Evolutionary conservation across 768 basidiomycete species (phyloP).

Genomic region (Kondoa subrosea): DNA sequence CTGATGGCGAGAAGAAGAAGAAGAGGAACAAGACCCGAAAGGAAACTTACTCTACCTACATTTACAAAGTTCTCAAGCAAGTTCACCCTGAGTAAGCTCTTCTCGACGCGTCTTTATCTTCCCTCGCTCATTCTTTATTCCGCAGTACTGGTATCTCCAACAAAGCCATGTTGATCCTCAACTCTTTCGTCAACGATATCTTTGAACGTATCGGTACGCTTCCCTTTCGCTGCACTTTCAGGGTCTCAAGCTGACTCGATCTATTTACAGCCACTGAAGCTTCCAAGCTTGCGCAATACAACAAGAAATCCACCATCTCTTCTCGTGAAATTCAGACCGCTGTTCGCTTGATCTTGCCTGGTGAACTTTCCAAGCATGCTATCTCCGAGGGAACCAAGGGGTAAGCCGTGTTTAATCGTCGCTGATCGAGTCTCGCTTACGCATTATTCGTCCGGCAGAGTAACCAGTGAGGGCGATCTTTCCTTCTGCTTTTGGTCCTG

Average conservation of each 20-base stretch:
- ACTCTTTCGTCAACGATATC: constrained; percentile 86
- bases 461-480: too few species aligned
- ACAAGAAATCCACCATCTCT: constrained; percentile 96
- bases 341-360: constrained; percentile 90
- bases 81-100: constrained; percentile 60
- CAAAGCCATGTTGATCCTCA: constrained; percentile 83
- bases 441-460: too few species aligned
- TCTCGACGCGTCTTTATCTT: background rate
- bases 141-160: constrained; percentile 76
- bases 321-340: constrained; percentile 97
- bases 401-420: too few species aligned
- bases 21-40: constrained; percentile 50
- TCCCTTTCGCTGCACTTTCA: too few species aligned
- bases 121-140: background rate
- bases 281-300: constrained; percentile 75
- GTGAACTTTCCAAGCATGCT: constrained; percentile 74
- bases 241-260: too few species aligned
- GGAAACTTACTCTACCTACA: constrained; percentile 77
- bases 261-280: constrained; percentile 45
- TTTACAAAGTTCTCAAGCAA: constrained; percentile 93
- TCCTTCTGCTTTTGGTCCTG: too few species aligned
- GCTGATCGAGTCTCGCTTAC: too few species aligned
- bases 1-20: constrained; percentile 30
- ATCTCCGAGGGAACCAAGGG: constrained; percentile 85
- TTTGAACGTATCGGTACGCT: constrained; percentile 88